A percentile compares a stretch with the other conserved stretches of the same genome.
Conservation (phyloP, 306 rosid genomes). For the Lotus japonicus region DNA sequence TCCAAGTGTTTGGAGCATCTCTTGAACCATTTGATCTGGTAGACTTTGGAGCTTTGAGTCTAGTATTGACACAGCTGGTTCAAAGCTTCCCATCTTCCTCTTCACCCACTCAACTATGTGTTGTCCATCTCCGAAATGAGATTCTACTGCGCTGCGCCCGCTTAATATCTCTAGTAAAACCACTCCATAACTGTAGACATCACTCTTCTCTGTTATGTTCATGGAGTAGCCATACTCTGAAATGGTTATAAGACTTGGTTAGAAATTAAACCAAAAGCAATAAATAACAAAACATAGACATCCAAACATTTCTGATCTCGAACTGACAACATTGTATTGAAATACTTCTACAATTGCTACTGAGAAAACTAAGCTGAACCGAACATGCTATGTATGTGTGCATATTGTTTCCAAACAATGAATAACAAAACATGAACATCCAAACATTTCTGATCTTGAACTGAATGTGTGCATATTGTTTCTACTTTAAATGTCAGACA, state of each 20-base stretch:
- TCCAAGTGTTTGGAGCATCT: slow-evolving; percentile 98
- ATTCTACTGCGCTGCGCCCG: slow-evolving; percentile 79
- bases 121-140: slow-evolving; percentile 67
- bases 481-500: no score
- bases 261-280: not conserved
- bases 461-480: no score
- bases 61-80: slow-evolving; percentile 76
- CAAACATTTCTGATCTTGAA: no score
- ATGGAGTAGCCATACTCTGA: slow-evolving; percentile 96
- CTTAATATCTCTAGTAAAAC: slow-evolving; percentile 88
- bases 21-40: slow-evolving; percentile 96
- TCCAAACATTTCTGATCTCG: not conserved
- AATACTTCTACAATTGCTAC: no score
- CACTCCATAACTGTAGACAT: slow-evolving; percentile 93
- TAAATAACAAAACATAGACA: not conserved
- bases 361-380: no score
- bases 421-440: no score
- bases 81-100: slow-evolving; percentile 97
- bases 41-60: slow-evolving; percentile 82
- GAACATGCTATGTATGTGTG: no score
- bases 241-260: slow-evolving; percentile 15
- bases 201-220: slow-evolving; percentile 99
- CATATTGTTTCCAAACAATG: no score
- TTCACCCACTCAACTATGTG: slow-evolving; percentile 99
- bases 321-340: not conserved